Percentiles rank a stretch among this genome's conserved stretches.
Conservation (phyloP, 345 rosid species). For the Lumnitzera littorea region DNA sequence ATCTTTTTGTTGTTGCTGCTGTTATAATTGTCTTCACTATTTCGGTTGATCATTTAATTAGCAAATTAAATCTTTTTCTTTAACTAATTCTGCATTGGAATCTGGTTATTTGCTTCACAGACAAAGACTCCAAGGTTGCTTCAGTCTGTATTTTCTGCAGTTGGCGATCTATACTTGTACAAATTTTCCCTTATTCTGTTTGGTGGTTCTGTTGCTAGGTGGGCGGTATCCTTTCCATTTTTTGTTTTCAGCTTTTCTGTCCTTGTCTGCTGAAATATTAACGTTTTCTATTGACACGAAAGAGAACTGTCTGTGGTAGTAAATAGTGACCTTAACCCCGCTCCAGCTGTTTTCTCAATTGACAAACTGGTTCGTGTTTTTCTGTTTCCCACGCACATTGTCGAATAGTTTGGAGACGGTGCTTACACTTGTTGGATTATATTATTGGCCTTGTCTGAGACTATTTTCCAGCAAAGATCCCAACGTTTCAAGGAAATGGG, state of each 20-base stretch:
- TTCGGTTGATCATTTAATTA: neutral
- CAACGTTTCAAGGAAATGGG: slow-evolving; percentile 52
- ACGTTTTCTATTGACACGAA: neutral
- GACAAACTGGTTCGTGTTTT: slow-evolving; percentile 86
- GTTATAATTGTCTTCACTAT: neutral
- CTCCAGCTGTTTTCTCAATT: slow-evolving; percentile 66
- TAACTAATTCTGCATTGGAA: neutral
- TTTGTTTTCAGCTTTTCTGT: too few relatives aligned
- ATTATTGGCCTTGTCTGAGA: slow-evolving; percentile 87
- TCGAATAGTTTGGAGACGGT: slow-evolving; percentile 91
- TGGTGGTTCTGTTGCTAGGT: slow-evolving; percentile 48
- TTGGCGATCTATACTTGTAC: slow-evolving; percentile 80
- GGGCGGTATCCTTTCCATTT: slow-evolving; percentile 71
- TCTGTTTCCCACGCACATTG: slow-evolving; percentile 83
- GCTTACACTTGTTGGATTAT: slow-evolving; percentile 72
- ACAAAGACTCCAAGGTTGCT: slow-evolving; percentile 63
- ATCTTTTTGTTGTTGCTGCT: too few relatives aligned
- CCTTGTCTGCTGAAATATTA: neutral
- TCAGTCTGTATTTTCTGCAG: slow-evolving; percentile 77
- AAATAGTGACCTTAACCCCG: slow-evolving; percentile 36
- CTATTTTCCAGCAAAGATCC: slow-evolving; percentile 32
- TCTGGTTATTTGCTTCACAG: slow-evolving; percentile 25
- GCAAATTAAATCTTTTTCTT: neutral
- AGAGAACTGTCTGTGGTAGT: neutral
- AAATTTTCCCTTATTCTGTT: slow-evolving; percentile 54